phyloP scores from a whole-genome alignment of 352 stramenopile genomes.

The Aphanomyces cochlioides region DNA sequence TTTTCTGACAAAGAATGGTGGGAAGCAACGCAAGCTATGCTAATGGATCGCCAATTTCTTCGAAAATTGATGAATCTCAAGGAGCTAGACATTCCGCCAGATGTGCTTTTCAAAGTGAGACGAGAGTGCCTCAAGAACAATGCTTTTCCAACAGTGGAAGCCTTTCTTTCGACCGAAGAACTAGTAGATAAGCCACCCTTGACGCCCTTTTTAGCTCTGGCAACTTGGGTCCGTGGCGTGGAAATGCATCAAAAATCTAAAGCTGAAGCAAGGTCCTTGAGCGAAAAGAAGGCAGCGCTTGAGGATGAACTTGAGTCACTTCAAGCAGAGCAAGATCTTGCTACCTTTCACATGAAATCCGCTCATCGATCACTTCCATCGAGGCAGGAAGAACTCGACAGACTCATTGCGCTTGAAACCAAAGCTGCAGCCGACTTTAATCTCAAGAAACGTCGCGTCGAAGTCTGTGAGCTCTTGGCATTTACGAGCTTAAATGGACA shows the following conservation, averaged over 20 bases:
- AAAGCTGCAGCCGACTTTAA: slow-evolving; percentile 41
- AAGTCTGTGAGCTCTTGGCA: slow-evolving; percentile 49
- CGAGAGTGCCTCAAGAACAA: slow-evolving; percentile 59
- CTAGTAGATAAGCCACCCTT: slow-evolving; percentile 18
- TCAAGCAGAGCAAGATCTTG: slow-evolving; percentile 40
- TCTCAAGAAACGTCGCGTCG: slow-evolving; percentile 46
- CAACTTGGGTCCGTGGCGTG: slow-evolving; percentile 67
- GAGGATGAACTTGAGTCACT: slow-evolving; percentile 37
- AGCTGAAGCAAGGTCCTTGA: slow-evolving; percentile 35
- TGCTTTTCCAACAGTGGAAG: slow-evolving; percentile 26
- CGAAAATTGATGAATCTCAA: slow-evolving; percentile 53
- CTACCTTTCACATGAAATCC: slow-evolving; percentile 59
- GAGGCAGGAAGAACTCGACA: slow-evolving; percentile 59
- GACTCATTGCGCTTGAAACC: slow-evolving; percentile 34
- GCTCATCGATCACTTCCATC: slow-evolving; percentile 57
- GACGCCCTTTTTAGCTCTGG: slow-evolving; percentile 39
- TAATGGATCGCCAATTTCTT: slow-evolving; percentile 73
- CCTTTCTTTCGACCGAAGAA: not conserved
- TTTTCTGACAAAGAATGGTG: slow-evolving; percentile 78
- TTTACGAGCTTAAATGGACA: slow-evolving; percentile 62
- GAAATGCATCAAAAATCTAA: slow-evolving; percentile 72
- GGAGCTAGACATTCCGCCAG: slow-evolving; percentile 46
- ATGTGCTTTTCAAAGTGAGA: slow-evolving; percentile 75
- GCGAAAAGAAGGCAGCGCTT: slow-evolving; percentile 10
- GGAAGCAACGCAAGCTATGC: slow-evolving; percentile 68